Evolutionary conservation across 1,284 basidiomycete species (phyloP).

Genomic region (Ganoderma boninense): DNA sequence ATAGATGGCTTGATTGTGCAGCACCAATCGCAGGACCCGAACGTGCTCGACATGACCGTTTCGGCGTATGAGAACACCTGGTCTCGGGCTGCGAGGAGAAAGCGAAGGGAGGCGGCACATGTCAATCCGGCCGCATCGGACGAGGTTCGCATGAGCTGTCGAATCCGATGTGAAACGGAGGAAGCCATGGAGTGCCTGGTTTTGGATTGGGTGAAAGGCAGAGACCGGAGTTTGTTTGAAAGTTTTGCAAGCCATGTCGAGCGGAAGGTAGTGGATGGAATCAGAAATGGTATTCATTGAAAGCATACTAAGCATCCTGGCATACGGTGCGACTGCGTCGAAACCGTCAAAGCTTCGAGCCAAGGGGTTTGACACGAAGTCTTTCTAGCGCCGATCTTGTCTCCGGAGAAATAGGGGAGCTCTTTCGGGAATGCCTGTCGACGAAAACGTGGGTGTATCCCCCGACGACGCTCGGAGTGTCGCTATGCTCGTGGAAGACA

Average conservation of each 20-base stretch:
- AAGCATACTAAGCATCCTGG: neutral
- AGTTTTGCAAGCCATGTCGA: conserved; percentile 71
- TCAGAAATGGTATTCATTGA: neutral
- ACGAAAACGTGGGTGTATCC: conserved; percentile 88
- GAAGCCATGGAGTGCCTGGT: neutral
- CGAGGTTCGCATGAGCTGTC: conserved; percentile 33
- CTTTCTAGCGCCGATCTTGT: conserved; percentile 53
- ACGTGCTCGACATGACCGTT: conserved; percentile 43
- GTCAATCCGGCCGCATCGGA: conserved; percentile 14
- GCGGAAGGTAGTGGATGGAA: conserved; percentile 42
- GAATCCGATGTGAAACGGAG: conserved; percentile 38
- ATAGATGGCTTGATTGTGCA: conserved; percentile 45
- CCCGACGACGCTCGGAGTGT: conserved; percentile 67
- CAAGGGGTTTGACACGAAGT: conserved; percentile 32
- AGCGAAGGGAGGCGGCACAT: conserved; percentile 39
- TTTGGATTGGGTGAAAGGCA: conserved; percentile 71
- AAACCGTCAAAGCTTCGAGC: neutral
- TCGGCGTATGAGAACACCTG: conserved; percentile 69
- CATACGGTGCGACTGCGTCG: neutral
- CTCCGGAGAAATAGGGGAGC: conserved; percentile 50
- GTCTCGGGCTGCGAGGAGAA: conserved; percentile 75
- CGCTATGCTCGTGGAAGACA: conserved; percentile 63
- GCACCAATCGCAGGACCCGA: conserved; percentile 7
- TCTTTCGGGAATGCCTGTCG: conserved; percentile 61
- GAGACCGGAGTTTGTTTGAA: conserved; percentile 68